Base-by-base conservation (phyloP, 169 alveolate genomes). In the Cryptosporidium tyzzeri region DNA sequence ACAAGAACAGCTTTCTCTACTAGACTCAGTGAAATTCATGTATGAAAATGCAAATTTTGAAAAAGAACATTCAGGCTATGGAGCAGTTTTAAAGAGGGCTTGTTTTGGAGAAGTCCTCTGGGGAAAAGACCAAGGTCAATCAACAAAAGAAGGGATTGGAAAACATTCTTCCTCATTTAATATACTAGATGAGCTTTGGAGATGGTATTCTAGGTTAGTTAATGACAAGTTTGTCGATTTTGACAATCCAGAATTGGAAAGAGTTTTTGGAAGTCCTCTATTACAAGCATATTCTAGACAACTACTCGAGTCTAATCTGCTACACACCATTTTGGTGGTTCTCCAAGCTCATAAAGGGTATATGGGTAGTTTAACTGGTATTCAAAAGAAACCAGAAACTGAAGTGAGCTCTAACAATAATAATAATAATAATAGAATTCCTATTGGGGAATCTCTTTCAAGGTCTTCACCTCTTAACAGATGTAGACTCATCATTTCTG, bases 11-110 rank as follows among this genome's bases (percentile, higher is more conserved):
- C 21, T 80, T 14, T 31, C 75, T 12, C 44, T 80, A 14, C 37
- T 80, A 41, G 80, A 62, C 26, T 26, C 75, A 33, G 55, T 80
- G 53, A 80, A 80, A 31, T 80, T 44, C 29, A 80, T 80, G 89
- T 80, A 62, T 35, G 89, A 80, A 23, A 61, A 80, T 80, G 89
- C 68, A 62, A 62, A 69, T 39, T 62, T 62, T 41, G 89, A 80
- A 7, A 53, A 35, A 0, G 75, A 61, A 8, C 37, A 61, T 45
- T n/a, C 53, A 5, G 67, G 62, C 10, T 65, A 41, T 80, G 75
- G 89, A 9, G 26, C 68, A 58, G 16, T 31, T 14, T 10, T 41
- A 9, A 80, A 21, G 37, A 62, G 44, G n/a, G 59, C 29, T 39
- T 80, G 89, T 18, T 80, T 80, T 44, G 74, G 55, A 23, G 75